Evolutionary conservation across 306 rosid genomes (phyloP).

Genomic region (Ormosia semicastrata): DNA sequence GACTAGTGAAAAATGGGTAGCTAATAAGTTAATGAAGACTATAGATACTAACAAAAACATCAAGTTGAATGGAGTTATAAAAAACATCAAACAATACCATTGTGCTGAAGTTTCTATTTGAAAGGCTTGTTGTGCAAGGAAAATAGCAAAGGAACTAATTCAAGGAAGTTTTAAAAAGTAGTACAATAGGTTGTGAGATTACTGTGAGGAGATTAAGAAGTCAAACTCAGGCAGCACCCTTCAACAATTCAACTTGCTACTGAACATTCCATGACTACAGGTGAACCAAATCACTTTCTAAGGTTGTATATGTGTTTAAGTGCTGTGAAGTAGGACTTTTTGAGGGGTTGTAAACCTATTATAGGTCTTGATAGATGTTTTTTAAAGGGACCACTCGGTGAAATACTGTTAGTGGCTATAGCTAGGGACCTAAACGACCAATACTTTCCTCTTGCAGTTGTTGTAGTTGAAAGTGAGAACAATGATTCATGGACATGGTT

Average conservation of each 20-base stretch:
- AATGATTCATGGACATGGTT: no score
- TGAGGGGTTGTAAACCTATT: not conserved
- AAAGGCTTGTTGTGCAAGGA: not conserved
- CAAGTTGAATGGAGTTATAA: not conserved
- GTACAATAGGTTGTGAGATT: not conserved
- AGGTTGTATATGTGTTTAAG: not conserved
- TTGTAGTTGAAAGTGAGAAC: no score
- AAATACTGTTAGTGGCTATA: not conserved
- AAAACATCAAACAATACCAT: no score
- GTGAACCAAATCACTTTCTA: not conserved
- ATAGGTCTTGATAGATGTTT: not conserved
- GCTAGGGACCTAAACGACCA: not conserved
- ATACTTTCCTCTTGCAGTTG: no score
- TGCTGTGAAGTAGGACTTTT: no score
- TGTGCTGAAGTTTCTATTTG: not conserved
- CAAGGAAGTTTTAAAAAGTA: not conserved
- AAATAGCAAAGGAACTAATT: not conserved
- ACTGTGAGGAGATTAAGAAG: not conserved
- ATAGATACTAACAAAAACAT: no score
- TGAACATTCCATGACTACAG: not conserved
- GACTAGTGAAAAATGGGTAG: not conserved
- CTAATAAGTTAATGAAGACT: not conserved
- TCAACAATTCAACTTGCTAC: no score
- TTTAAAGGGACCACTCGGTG: not conserved
- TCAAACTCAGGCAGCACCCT: no score